Percentiles rank a stretch among this genome's conserved stretches.
These are phyloP conservation scores for Solanum raphanifolium DNA, from an alignment of 257 asterid species.

Conservation along the genomic window DNA sequence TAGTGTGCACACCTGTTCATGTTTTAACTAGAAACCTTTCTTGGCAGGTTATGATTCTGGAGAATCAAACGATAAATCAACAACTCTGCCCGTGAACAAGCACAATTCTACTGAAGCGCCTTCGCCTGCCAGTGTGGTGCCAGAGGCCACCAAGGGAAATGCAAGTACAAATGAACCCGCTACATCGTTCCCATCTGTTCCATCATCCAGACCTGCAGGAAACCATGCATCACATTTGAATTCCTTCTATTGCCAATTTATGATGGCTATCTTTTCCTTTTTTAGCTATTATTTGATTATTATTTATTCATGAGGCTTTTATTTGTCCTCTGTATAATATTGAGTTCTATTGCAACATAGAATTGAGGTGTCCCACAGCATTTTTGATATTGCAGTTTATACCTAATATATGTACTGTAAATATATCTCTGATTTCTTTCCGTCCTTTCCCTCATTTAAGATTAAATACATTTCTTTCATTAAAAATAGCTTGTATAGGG, in stretches of 20 bases:
- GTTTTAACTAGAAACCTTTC: neutral
- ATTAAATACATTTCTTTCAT: neutral
- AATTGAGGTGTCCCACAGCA: neutral
- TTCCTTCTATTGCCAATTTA: conserved; percentile 14
- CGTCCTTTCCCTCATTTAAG: neutral
- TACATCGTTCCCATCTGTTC: conserved; percentile 13
- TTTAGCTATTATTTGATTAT: conserved; percentile 27
- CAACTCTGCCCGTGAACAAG: conserved; percentile 44
- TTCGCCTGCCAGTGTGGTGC: conserved; percentile 46
- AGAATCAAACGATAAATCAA: conserved; percentile 21
- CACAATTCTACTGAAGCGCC: conserved; percentile 41
- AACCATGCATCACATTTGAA: conserved; percentile 23
- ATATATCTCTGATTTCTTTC: neutral
- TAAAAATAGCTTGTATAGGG: neutral
- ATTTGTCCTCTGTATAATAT: neutral
- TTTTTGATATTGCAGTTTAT: neutral
- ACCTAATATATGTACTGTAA: neutral
- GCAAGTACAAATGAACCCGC: conserved; percentile 21
- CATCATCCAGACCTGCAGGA: conserved; percentile 23
- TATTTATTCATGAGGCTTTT: conserved; percentile 32
- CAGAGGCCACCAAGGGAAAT: conserved; percentile 51
- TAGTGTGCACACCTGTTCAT: neutral
- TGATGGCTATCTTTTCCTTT: conserved; percentile 26
- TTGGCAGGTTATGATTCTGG: conserved; percentile 22
- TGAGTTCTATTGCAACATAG: neutral